Evolutionary conservation across 805 yeast species (phyloP).

Genomic region (Starmera caribaea): DNA sequence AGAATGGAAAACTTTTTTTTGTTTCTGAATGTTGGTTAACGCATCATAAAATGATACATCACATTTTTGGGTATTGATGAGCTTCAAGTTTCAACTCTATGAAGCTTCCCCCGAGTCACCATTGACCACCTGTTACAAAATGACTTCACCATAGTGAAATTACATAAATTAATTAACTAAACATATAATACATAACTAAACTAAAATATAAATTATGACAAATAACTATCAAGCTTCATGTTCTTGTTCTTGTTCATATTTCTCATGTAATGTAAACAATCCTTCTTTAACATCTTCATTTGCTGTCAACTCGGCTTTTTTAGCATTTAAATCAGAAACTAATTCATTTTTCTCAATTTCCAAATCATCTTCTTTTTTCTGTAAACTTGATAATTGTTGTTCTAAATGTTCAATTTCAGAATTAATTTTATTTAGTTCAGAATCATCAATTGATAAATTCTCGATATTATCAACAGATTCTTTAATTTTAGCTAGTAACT

Average conservation of each 20-base stretch:
- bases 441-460: conserved; percentile 6
- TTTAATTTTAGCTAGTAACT: conserved; percentile 4
- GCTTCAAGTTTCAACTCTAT: no score
- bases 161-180: no score
- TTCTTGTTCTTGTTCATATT: conserved; percentile 7
- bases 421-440: conserved; percentile 11
- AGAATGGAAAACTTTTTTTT: no score
- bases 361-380: conserved; percentile 5
- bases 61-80: no score
- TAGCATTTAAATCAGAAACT: neutral
- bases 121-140: no score
- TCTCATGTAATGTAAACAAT: conserved; percentile 10
- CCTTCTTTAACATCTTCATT: conserved; percentile 8
- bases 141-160: no score
- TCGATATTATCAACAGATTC: conserved; percentile 7
- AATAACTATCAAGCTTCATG: neutral
- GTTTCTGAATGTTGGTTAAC: no score
- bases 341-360: neutral
- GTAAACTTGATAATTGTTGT: conserved; percentile 6
- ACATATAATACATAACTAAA: no score
- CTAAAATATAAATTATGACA: no score
- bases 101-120: no score
- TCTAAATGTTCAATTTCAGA: conserved; percentile 8
- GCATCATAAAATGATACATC: no score
- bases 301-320: conserved; percentile 6